Evolutionary conservation across 169 alveolate species (phyloP).

Genomic region (Eimeria sp.): DNA sequence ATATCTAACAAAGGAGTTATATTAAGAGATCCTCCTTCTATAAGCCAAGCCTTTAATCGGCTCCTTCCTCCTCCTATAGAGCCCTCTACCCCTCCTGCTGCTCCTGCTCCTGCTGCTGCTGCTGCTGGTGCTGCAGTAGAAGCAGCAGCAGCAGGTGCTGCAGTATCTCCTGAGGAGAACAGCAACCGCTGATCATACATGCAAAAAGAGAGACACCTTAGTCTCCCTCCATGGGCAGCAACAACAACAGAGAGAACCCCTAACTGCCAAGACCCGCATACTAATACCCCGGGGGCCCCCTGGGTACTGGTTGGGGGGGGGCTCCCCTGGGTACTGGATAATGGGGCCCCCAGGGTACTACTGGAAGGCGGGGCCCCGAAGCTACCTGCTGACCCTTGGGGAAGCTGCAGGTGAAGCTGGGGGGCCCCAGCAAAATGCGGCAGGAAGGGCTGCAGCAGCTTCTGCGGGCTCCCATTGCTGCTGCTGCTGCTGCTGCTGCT

Average conservation of each 20-base stretch:
- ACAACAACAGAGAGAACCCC: not conserved
- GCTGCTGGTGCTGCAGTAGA: not conserved
- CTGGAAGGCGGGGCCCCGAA: slow-evolving; percentile 18
- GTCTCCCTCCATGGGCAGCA: slow-evolving; percentile 59
- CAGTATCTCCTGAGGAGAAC: slow-evolving; percentile 68
- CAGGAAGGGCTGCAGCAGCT: slow-evolving; percentile 46
- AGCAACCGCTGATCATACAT: slow-evolving; percentile 52
- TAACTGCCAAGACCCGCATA: slow-evolving; percentile 16
- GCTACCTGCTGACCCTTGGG: not conserved
- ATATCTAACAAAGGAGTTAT: not conserved
- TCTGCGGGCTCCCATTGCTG: not conserved
- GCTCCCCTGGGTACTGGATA: no score
- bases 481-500: no score
- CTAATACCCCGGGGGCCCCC: slow-evolving; percentile 1
- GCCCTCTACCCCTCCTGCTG: not conserved
- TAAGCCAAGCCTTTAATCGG: slow-evolving; percentile 5
- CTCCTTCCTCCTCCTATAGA: slow-evolving; percentile 24
- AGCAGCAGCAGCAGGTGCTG: not conserved
- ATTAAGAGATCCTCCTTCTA: not conserved
- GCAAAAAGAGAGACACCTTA: slow-evolving; percentile 45
- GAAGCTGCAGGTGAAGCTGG: not conserved
- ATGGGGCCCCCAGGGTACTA: not conserved
- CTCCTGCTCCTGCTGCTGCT: not conserved
- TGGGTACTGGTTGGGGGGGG: not conserved
- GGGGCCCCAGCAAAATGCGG: slow-evolving; percentile 54